Evolutionary conservation across 352 stramenopile species (phyloP), one percentile per base, ranked within the genome.

Genomic region (Peronospora destructor): DNA sequence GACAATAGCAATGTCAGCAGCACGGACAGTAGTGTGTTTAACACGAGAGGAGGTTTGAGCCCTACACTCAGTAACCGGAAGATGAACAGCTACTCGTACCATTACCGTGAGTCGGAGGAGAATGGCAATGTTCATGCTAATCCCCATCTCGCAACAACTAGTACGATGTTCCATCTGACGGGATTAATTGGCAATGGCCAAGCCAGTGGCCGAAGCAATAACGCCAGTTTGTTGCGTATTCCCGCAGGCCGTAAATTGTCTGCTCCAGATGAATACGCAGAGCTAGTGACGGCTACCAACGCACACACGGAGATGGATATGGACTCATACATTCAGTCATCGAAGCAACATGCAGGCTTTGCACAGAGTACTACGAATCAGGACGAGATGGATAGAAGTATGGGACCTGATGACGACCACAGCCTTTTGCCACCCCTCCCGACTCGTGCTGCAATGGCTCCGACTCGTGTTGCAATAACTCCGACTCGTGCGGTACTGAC

Each of bases 31-130:
- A 72, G 66, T 43, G 55, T 76, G 4, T 76, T 76, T 46, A 63
- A 76, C 39, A 73, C 64, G 8, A 58, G 52, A 35, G 66, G 66
- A 45, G 66, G 50, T 13, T 59, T 73, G 11, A 76, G 66, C 23
- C 63, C 66, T 17, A 68, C 60, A 17, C 56, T 56, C 33, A 61
- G 52, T 32, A 56, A 35, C 34, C 55, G 53, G 39, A 72, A 73
- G 39, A 50, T 64, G 46, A 45, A 45, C 43, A 61, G 52, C 45
- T 71, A 61, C 30, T 60, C 50, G 32, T 76, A 70, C 38, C 56
- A 68, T 26, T 76, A 72, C 45, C 54, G 66, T 0, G 38, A 55
- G 11, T 76, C 66, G 0, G 52, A 58, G 29, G 58, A 68, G 14
- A 45, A 23, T 8, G 32, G 25, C 35, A 14, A 39, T 10, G 19